These are phyloP conservation scores for Annona squamosa DNA, from an alignment of 164 flowering plant species.

Conservation along the genomic window DNA sequence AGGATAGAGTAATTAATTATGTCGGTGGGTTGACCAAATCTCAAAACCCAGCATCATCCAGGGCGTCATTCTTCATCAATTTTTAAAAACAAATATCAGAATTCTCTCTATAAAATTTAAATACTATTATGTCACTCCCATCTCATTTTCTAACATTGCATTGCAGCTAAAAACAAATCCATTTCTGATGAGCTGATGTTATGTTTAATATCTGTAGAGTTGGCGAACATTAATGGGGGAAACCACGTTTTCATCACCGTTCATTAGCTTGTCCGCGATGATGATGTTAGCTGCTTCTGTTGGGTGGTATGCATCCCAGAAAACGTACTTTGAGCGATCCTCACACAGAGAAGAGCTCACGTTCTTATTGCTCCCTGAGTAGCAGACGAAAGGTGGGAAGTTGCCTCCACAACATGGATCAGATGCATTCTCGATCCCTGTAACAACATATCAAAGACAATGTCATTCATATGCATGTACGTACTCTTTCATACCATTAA, in stretches of 20 bases:
- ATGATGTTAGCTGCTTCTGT: constrained; percentile 51
- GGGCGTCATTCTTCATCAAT: no score
- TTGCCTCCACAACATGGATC: constrained; percentile 59
- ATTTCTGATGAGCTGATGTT: not conserved
- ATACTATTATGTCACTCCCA: no score
- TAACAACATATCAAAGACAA: not conserved
- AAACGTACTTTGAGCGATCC: constrained; percentile 55
- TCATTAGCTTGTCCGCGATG: constrained; percentile 31
- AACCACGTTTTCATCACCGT: constrained; percentile 30
- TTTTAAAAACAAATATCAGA: no score
- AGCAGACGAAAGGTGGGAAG: constrained; percentile 54
- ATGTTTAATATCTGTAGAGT: constrained; percentile 22
- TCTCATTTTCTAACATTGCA: no score
- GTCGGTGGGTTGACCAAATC: no score
- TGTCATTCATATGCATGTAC: not conserved
- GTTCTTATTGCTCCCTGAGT: constrained; percentile 14
- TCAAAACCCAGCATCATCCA: no score
- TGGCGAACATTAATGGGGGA: constrained; percentile 42
- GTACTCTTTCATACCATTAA: no score
- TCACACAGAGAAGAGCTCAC: constrained; percentile 32
- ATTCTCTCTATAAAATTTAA: no score
- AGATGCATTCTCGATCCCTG: constrained; percentile 46
- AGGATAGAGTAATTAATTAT: no score
- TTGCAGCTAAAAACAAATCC: not conserved
- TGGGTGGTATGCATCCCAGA: constrained; percentile 71